These are phyloP conservation scores for Nematocida ausubeli DNA, from an alignment of 371 early-diverging fungal genomes.

Conservation along the genomic window DNA sequence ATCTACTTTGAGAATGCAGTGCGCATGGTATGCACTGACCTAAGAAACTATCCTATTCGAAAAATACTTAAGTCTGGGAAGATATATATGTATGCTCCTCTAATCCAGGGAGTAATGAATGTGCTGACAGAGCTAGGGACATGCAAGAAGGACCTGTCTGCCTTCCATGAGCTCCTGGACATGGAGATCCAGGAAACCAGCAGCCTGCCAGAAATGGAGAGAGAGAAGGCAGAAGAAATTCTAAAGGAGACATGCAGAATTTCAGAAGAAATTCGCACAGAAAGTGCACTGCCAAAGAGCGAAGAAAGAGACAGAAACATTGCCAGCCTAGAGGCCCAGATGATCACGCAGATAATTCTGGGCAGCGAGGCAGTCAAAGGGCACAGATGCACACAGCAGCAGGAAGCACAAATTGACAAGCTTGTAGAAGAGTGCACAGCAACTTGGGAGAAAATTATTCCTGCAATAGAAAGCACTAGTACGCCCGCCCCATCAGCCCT, in stretches of 20 bases:
- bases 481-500: neutral
- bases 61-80: neutral
- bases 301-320: neutral
- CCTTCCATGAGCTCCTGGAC: neutral
- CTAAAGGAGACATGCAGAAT: neutral
- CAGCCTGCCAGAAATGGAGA: neutral
- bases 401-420: neutral
- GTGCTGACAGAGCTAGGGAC: neutral
- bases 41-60: neutral
- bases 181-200: neutral
- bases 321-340: neutral
- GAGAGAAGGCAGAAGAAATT: neutral
- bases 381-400: neutral
- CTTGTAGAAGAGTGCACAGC: neutral
- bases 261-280: neutral
- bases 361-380: neutral
- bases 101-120: neutral
- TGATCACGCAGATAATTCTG: neutral
- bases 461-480: neutral
- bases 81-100: neutral
- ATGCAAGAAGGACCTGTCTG: neutral
- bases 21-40: neutral
- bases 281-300: neutral
- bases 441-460: neutral
- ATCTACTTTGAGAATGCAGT: constrained; percentile 5